Base-by-base conservation (phyloP, 2,329 filamentous ascomycete species). In the Amylocarpus encephaloides region DNA sequence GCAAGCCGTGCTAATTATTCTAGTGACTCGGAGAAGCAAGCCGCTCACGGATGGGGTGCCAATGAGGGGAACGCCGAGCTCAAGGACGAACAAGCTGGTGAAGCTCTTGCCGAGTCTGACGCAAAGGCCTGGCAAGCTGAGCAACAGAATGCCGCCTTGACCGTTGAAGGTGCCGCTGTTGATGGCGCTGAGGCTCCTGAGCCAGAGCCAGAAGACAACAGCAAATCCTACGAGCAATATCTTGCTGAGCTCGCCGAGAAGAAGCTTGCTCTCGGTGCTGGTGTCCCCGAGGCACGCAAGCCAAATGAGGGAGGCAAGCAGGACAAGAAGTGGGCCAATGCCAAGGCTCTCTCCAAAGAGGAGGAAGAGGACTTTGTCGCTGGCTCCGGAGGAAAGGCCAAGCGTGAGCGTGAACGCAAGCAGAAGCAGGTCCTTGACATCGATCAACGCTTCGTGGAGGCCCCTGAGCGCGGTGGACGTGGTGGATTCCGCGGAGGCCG, bases 291-390 rank as follows among this genome's bases (percentile, higher is more conserved):
- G 66, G 78, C 89, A 67, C 92, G 93, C 75, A 83, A 90, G 77
- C 76, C 92, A 71, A 96, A 97, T 78, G 91, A 96, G 77, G 91
- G 91, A 66, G 80, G 77, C 76, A 88, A 89, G 77, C 68, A 75
- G 65, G 83, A 90, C 78, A 92, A 93, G 82, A 93, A 96, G 80
- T 95, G 91, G 88, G 87, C 86, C 65, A 77, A 79, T 65, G 90
- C 89, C 69, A 94, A 91, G 77, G 67, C 78, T 52, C 74, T 86
- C 50, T 68, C 73, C 67, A 85, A 85, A 70, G 75, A 82, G 13
- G 70, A 72, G 16, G 79, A 82, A 11, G 83, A 89, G 64, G 82
- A 86, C 63, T 96, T 88, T 80, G 85, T 95, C 67, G 73, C 85
- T 65, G 83, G 78, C 62, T 71, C 78, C 60, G 77, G 75, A 56